Conservation (phyloP, 164 flowering plant genomes). For the Liquidambar formosana region DNA sequence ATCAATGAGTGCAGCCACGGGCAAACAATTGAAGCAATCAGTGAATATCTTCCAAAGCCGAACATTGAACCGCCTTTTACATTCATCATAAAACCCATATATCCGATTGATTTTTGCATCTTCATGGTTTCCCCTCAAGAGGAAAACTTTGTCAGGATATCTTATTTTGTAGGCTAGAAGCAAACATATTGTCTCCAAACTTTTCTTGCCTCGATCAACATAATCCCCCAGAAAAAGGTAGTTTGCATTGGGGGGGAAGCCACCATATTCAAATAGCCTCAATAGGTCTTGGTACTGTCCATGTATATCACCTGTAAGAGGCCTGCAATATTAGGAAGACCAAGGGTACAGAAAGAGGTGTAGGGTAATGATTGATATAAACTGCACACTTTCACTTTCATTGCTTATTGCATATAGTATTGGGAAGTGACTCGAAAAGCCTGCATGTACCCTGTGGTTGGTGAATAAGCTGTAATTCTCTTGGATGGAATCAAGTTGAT, state of each 20-base stretch:
- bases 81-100: slow-evolving; percentile 62
- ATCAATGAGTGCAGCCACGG: slow-evolving; percentile 57
- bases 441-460: neutral
- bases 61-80: slow-evolving; percentile 61
- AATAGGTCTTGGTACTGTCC: slow-evolving; percentile 60
- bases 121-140: slow-evolving; percentile 63
- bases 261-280: slow-evolving; percentile 52
- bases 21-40: slow-evolving; percentile 63
- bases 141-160: slow-evolving; percentile 46
- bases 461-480: neutral
- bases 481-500: no score
- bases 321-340: slow-evolving; percentile 10
- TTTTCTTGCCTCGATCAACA: slow-evolving; percentile 61
- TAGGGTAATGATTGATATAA: neutral
- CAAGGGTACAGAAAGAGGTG: neutral
- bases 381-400: neutral
- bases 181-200: slow-evolving; percentile 60
- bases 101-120: slow-evolving; percentile 64
- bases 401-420: neutral
- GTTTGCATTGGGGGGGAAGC: slow-evolving; percentile 56
- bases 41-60: slow-evolving; percentile 62
- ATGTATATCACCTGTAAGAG: slow-evolving; percentile 55
- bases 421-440: no score
- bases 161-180: slow-evolving; percentile 58
- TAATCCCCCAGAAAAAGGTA: slow-evolving; percentile 64